Percentiles rank a stretch among this genome's conserved stretches.
phyloP scores from a whole-genome alignment of 768 basidiomycete species.

The Butyriboletus loyo region DNA sequence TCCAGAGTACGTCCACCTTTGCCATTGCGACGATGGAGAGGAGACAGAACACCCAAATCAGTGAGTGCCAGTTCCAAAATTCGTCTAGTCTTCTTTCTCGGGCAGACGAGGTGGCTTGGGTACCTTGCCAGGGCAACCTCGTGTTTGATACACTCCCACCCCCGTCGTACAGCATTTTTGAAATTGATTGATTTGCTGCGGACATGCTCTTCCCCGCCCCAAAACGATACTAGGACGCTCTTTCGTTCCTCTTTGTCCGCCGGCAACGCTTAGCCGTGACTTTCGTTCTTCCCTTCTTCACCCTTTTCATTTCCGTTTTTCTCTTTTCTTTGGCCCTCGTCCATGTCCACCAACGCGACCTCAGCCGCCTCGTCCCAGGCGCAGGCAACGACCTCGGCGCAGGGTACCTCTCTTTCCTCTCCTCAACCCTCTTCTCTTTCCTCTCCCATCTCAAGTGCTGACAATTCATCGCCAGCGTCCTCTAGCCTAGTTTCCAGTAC shows the following conservation, averaged over 20 bases:
- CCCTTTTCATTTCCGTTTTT: neutral
- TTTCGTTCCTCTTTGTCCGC: no score
- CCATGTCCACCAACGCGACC: slow-evolving; percentile 19
- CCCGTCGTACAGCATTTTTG: slow-evolving; percentile 3
- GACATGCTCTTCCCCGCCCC: neutral
- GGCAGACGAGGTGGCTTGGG: neutral
- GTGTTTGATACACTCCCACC: slow-evolving; percentile 1
- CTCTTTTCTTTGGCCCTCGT: neutral
- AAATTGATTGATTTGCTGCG: slow-evolving; percentile 4
- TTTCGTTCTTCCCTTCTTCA: neutral
- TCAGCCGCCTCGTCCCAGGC: neutral
- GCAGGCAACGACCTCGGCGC: neutral
- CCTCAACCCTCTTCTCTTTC: neutral
- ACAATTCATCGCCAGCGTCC: slow-evolving; percentile 12
- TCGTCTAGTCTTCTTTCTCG: neutral
- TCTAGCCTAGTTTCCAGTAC: neutral
- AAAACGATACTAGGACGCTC: neutral
- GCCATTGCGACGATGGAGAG: neutral
- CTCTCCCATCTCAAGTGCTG: slow-evolving; percentile 9
- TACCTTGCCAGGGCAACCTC: no score
- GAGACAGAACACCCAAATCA: neutral
- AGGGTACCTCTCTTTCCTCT: slow-evolving; percentile 22
- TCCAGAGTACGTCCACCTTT: neutral
- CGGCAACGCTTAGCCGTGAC: neutral
- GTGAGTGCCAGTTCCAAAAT: neutral